Conservation (phyloP, 441 rosid species). For the Populus trichocarpa region DNA sequence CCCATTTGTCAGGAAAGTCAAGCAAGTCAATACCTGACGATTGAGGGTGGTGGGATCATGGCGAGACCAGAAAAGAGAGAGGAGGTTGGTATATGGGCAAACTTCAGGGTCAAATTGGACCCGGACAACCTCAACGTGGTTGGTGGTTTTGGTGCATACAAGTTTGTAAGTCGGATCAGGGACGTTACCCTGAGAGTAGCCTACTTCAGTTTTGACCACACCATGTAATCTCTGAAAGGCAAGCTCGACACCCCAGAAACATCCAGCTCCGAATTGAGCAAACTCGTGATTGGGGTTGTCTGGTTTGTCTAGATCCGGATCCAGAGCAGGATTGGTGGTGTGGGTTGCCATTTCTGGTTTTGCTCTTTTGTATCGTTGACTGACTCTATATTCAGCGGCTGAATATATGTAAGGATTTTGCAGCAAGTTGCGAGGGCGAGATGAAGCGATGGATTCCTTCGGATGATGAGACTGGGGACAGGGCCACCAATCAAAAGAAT, state of each 20-base stretch:
- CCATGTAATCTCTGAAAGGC: constrained; percentile 76
- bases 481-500: neutral
- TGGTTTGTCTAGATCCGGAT: constrained; percentile 55
- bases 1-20: neutral
- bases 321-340: constrained; percentile 46
- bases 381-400: neutral
- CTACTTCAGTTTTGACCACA: constrained; percentile 74
- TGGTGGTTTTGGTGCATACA: constrained; percentile 60
- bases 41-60: constrained; percentile 87
- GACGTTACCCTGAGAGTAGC: constrained; percentile 57
- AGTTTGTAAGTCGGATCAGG: constrained; percentile 63
- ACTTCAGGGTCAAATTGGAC: constrained; percentile 77
- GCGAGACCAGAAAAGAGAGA: constrained; percentile 73
- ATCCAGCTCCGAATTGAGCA: constrained; percentile 84
- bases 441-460: neutral
- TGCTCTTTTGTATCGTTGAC: neutral
- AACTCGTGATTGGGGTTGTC: constrained; percentile 43
- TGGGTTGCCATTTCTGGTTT: neutral
- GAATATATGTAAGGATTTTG: neutral
- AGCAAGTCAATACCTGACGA: constrained; percentile 56
- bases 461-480: neutral
- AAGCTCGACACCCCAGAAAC: constrained; percentile 90
- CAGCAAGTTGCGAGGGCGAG: neutral
- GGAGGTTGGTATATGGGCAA: constrained; percentile 57
- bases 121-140: constrained; percentile 73